Evolutionary conservation across 257 asterid genomes (phyloP), one percentile per base, ranked within the genome.

Genomic region (Thymus quinquecostatus): DNA sequence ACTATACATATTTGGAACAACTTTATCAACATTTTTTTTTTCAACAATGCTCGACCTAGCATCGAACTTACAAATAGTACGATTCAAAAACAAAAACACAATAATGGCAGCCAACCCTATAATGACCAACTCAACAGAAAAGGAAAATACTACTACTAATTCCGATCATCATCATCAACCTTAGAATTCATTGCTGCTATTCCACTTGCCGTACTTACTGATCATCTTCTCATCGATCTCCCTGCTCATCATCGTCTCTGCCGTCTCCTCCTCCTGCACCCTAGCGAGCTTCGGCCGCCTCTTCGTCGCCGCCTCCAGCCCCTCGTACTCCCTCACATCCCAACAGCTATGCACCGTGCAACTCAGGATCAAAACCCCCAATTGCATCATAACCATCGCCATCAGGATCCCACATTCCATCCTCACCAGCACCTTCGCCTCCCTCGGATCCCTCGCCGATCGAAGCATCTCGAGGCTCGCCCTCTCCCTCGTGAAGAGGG

Each of bases 361-460:
- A 1, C 86, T 71, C 79, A 92, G 29, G 1, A 81, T 11, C 59
- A 86, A 28, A 38, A 83, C 87, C 44, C 85, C 88, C 63, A 92
- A 14, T 32, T 92, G 94, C 92, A 86, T 66, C 68, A 84, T 86
- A 64, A 92, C 80, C 96, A 92, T 89, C 0, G 87, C 89, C 92
- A 89, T 79, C 80, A 89, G 51, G 45, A 80, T 70, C 84, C 92
- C 96, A 70, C 98, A 92, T 82, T 92, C 98, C 82, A 86, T 2
- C 64, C 98, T 84, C 62, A 81, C 89, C 77, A 92, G 41, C 34
- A 89, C 60, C 81, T 85, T 87, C 3, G 96, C 86, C 38, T 92
- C 98, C 47, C 82, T 71, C 0, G 90, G 90, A 27, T 88, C 96
- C 77, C 92, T 80, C 0, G 75, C 69, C 1, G 98, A 85, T 47